Percentiles rank a stretch among this genome's conserved stretches.
Evolutionary conservation across 2,329 filamentous ascomycete species (phyloP).

Genomic region (Aureobasidium sp.): DNA sequence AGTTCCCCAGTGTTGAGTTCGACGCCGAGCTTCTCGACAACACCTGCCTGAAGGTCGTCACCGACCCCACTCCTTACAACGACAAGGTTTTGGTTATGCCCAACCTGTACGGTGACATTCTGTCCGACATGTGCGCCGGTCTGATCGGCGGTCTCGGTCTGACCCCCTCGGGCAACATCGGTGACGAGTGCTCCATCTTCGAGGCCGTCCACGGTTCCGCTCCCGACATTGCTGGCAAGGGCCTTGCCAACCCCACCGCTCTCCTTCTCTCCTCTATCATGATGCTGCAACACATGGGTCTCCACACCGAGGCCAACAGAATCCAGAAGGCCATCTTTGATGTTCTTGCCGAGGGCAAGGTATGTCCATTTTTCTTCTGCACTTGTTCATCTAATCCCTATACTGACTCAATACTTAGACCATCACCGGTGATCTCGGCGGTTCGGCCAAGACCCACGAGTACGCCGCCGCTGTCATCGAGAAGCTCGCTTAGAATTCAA

Average conservation of each 20-base stretch:
- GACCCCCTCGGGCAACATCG: slow-evolving; percentile 96
- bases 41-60: slow-evolving; percentile 98
- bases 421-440: slow-evolving; percentile 91
- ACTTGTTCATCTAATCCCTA: not conserved
- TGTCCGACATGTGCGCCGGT: slow-evolving; percentile 98
- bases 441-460: slow-evolving; percentile 91
- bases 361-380: slow-evolving; percentile 31
- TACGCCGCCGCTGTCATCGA: slow-evolving; percentile 88
- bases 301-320: slow-evolving; percentile 72
- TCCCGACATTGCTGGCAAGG: slow-evolving; percentile 93
- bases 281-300: slow-evolving; percentile 98
- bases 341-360: slow-evolving; percentile 92
- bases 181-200: slow-evolving; percentile 98
- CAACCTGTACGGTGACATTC: slow-evolving; percentile 98
- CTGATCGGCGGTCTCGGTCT: slow-evolving; percentile 96
- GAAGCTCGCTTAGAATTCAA: slow-evolving; percentile 36
- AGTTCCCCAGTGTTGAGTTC: slow-evolving; percentile 93
- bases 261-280: slow-evolving; percentile 94
- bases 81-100: slow-evolving; percentile 98
- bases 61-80: slow-evolving; percentile 92
- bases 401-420: slow-evolving; percentile 35
- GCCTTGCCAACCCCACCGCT: slow-evolving; percentile 92
- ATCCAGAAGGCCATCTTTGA: slow-evolving; percentile 96
- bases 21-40: slow-evolving; percentile 98
- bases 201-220: slow-evolving; percentile 98